Conservation (phyloP, 106 monocot genomes). For the Iris macrosiphon region DNA sequence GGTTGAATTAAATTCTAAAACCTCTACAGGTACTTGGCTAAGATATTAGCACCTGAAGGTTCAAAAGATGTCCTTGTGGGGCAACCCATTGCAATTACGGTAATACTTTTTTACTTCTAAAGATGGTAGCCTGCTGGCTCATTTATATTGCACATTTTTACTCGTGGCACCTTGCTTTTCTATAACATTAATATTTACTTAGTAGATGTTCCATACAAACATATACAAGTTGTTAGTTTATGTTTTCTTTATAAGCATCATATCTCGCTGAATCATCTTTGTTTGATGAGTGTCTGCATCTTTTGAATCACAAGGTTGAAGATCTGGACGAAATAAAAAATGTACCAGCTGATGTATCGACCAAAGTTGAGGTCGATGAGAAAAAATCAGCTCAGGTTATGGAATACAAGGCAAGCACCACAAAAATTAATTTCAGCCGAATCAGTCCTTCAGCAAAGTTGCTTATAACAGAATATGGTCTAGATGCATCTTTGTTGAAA, state of each 20-base stretch:
- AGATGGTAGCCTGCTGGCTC: not conserved
- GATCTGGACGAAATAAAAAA: constrained; percentile 74
- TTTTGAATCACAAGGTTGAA: constrained; percentile 67
- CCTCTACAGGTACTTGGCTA: constrained; percentile 72
- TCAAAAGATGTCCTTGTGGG: constrained; percentile 95
- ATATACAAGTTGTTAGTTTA: no score
- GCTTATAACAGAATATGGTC: constrained; percentile 69
- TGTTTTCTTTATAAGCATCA: no score
- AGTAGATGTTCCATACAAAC: no score
- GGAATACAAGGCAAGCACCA: constrained; percentile 15
- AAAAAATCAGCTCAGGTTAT: constrained; percentile 27
- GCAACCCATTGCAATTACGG: constrained; percentile 91
- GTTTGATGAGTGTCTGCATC: no score
- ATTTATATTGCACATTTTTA: not conserved
- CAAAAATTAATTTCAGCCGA: constrained; percentile 36
- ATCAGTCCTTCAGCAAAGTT: constrained; percentile 93
- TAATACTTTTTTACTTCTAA: constrained; percentile 22
- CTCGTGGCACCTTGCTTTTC: not conserved
- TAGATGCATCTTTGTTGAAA: constrained; percentile 62
- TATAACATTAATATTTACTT: no score
- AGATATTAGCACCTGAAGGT: constrained; percentile 94
- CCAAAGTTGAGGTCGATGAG: constrained; percentile 32
- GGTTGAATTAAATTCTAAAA: no score
- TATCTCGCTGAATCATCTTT: no score
- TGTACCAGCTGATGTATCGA: constrained; percentile 42